These are phyloP conservation scores for Amesomyces nigricolor DNA, from an alignment of 2,329 filamentous ascomycete species.

Conservation along the genomic window DNA sequence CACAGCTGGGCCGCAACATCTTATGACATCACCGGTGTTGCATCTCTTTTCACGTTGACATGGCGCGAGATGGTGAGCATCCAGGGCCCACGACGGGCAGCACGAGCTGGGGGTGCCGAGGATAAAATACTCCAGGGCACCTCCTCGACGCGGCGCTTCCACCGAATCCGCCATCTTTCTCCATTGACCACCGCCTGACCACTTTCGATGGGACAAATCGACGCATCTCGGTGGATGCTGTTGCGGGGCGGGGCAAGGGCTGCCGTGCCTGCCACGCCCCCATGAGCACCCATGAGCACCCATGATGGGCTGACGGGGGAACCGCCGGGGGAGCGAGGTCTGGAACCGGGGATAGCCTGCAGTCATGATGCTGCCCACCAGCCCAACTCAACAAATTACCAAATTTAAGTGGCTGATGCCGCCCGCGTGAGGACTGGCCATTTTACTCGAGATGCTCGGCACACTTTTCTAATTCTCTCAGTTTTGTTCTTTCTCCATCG, in stretches of 20 bases:
- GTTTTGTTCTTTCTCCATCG: neutral
- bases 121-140: too few species aligned
- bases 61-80: neutral
- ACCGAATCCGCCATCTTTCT: too few species aligned
- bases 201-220: neutral
- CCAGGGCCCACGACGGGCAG: too few species aligned
- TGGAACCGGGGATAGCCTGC: constrained; percentile 7
- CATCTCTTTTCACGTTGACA: neutral
- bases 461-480: neutral
- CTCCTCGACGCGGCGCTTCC: too few species aligned
- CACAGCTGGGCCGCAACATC: neutral
- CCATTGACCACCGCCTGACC: too few species aligned
- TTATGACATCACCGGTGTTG: constrained; percentile 13
- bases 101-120: too few species aligned
- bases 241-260: neutral
- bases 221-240: neutral
- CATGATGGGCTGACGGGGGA: neutral
- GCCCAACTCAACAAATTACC: neutral
- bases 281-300: too few species aligned
- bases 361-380: neutral
- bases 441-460: neutral
- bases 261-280: neutral
- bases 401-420: constrained; percentile 5
- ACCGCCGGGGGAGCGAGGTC: neutral
- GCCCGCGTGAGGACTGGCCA: neutral